A percentile compares a stretch with the other conserved stretches of the same genome.
Conservation (phyloP, 2,329 filamentous ascomycete species). For the Coniochaeta pulveracea region DNA sequence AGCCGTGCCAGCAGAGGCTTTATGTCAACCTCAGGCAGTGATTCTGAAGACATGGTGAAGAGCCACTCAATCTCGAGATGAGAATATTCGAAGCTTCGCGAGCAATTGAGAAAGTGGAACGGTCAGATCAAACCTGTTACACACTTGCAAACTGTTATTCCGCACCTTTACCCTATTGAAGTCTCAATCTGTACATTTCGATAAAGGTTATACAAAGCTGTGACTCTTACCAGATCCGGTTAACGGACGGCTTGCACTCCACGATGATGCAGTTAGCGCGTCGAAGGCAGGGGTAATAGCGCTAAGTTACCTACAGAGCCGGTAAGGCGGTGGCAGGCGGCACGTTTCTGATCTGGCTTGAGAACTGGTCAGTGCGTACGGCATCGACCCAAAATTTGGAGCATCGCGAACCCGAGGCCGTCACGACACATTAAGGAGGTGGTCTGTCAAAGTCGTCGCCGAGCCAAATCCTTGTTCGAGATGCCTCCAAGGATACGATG, state of each 20-base stretch:
- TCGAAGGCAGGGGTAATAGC: background rate
- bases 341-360: background rate
- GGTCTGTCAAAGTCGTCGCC: background rate
- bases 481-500: slow-evolving; percentile 17
- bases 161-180: no score
- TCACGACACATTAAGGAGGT: no score
- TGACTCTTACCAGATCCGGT: no score
- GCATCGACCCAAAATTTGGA: slow-evolving; percentile 2
- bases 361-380: slow-evolving; percentile 2
- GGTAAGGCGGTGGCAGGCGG: background rate
- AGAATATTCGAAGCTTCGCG: no score
- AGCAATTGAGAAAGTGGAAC: no score
- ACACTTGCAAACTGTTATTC: no score
- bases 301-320: background rate
- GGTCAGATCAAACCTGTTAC: no score
- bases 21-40: slow-evolving; percentile 38
- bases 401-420: background rate
- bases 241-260: no score
- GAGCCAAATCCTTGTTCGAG: no score
- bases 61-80: no score
- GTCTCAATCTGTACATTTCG: no score
- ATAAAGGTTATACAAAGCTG: no score
- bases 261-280: background rate
- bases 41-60: background rate
- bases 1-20: slow-evolving; percentile 63